Evolutionary conservation across 2,329 filamentous ascomycete genomes (phyloP), one percentile per base, ranked within the genome.

Genomic region (Alternaria angustiovoidea): DNA sequence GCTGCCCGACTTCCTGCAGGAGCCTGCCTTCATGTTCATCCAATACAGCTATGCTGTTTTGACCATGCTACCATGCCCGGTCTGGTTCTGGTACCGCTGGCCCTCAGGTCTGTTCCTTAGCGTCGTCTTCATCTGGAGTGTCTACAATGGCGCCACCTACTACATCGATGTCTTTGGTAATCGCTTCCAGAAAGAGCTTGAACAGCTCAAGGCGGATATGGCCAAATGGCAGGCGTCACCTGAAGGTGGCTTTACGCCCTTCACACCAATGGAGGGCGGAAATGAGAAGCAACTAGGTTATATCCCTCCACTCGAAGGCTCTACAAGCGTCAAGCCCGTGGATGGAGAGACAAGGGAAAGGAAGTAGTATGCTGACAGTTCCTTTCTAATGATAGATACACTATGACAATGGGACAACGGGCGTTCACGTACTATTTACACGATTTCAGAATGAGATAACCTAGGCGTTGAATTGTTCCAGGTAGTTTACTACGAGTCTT

Each of bases 81-180:
- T 99, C 7, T 99, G 95, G 94, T 97, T 99, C 80, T 91, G 91
- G 84, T 95, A 89, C 75, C 88, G 90, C 44, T 92, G 89, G 85
- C 89, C 92, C 0, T 95, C 91, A 41, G 88, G 89, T 2, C 67
- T 78, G 0, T 99, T 97, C 80, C 83, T 99, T 46, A 83, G 90
- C 55, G 81, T 87, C 2, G 89, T 99, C n/a, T 98, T 99, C 74
- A 85, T 88, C 43, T 97, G 94, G 93, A 96, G 92, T 69, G 91
- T 97, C 57, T 96, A 97, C 82, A 99, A 99, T 70, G 95, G 95
- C 32, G 93, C 95, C 18, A 98, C 94, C 0, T 99, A 91, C 79
- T 99, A 99, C 80, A 98, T 99, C 73, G 95, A 99, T 71, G 92
- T 98, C 2, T 99, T 98, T 76, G 95, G 96, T 54, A 96, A 92